phyloP scores from a whole-genome alignment of 192 early-diverging fungal species.

The Endogone sp. region DNA sequence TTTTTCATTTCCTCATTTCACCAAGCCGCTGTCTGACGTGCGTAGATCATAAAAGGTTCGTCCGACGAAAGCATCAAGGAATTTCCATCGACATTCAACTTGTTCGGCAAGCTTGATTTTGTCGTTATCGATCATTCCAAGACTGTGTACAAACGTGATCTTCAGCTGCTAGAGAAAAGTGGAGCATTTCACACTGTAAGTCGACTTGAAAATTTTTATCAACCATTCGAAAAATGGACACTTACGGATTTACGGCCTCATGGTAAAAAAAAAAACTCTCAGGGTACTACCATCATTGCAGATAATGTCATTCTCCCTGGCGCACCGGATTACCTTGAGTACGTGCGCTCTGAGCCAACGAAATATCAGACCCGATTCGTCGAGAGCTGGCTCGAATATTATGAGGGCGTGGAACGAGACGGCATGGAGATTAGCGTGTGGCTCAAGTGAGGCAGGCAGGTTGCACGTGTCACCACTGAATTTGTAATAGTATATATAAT shows the following conservation, averaged over 20 bases:
- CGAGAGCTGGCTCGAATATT: not conserved
- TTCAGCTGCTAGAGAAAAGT: conserved; percentile 6
- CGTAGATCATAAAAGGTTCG: conserved; percentile 8
- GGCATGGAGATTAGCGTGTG: not conserved
- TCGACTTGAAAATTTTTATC: too few relatives aligned
- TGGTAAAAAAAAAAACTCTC: too few relatives aligned
- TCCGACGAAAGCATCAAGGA: not conserved
- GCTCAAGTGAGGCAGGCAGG: not conserved
- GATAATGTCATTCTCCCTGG: conserved; percentile 15
- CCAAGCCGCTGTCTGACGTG: not conserved
- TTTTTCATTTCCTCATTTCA: not conserved
- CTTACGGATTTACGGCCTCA: too few relatives aligned
- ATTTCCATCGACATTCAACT: not conserved
- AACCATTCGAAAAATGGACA: too few relatives aligned
- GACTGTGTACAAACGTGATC: conserved; percentile 9
- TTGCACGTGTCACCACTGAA: too few relatives aligned
- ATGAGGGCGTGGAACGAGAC: not conserved
- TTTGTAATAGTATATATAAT: too few relatives aligned
- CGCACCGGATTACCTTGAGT: conserved; percentile 15
- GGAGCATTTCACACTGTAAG: conserved; percentile 1
- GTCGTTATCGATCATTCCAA: conserved; percentile 20
- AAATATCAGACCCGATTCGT: conserved; percentile 1
- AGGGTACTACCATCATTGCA: conserved; percentile 6
- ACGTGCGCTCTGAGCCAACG: conserved; percentile 6
- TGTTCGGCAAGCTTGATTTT: conserved; percentile 8